Conservation (phyloP, 805 yeast genomes). For the Myxozyma monticola region DNA sequence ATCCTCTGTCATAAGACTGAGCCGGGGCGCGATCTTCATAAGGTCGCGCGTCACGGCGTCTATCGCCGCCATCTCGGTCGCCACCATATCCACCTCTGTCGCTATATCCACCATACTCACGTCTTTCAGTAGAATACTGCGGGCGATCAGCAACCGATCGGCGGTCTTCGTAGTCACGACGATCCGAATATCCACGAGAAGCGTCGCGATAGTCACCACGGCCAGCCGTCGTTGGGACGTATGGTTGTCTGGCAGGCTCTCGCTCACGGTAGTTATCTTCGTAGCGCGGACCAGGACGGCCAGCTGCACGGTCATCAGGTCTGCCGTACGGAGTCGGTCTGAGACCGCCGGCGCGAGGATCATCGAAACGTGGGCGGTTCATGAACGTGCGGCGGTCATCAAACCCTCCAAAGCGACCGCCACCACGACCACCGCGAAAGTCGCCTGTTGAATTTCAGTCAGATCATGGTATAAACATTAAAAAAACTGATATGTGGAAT, state of each 20-base stretch:
- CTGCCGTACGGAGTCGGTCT: conserved; percentile 20
- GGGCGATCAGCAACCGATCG: not conserved
- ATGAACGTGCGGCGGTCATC: conserved; percentile 8
- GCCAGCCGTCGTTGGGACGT: not conserved
- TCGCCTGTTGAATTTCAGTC: too few relatives aligned
- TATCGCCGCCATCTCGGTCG: conserved; percentile 3
- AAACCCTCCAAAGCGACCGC: conserved; percentile 15
- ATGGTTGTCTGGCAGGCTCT: conserved; percentile 3
- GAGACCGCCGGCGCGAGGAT: conserved; percentile 5
- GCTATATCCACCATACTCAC: not conserved
- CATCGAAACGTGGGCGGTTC: not conserved
- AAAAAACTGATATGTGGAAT: too few relatives aligned
- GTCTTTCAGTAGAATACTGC: not conserved
- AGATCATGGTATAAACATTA: too few relatives aligned
- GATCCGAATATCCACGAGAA: not conserved
- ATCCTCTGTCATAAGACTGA: conserved; percentile 9
- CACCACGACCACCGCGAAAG: conserved; percentile 22
- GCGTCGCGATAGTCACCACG: conserved; percentile 3
- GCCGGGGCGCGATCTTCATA: conserved; percentile 4
- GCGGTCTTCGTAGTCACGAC: conserved; percentile 10
- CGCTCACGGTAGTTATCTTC: conserved; percentile 16
- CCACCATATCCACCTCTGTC: conserved; percentile 7
- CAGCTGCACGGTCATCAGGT: conserved; percentile 6
- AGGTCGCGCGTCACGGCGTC: not conserved
- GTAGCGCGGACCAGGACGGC: conserved; percentile 2